Evolutionary conservation across 1,139 yeast species (phyloP).

Genomic region (Yamadazyma aaseri): DNA sequence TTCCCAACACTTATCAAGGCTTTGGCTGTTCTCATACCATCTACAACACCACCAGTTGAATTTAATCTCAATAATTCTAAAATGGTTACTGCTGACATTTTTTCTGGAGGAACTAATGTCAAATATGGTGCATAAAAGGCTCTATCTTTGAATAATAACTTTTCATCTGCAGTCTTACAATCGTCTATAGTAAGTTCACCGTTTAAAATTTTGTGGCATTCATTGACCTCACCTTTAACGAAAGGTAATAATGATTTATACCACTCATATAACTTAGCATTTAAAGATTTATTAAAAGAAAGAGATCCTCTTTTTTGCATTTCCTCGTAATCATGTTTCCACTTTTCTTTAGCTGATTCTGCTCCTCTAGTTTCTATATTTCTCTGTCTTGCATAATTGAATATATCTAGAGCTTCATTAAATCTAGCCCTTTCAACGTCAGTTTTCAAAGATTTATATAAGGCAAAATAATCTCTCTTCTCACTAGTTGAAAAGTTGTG

Average conservation of each 20-base stretch:
- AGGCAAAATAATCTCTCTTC: conserved; percentile 59
- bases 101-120: conserved; percentile 68
- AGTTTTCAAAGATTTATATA: conserved; percentile 51
- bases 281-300: conserved; percentile 57
- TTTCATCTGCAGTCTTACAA: conserved; percentile 25
- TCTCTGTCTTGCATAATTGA: conserved; percentile 74
- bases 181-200: conserved; percentile 18
- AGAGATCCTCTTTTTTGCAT: conserved; percentile 63
- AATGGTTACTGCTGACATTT: conserved; percentile 80
- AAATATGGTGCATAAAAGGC: conserved; percentile 78
- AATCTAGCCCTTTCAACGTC: conserved; percentile 56
- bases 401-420: conserved; percentile 62
- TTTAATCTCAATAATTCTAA: conserved; percentile 74
- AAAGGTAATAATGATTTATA: conserved; percentile 65
- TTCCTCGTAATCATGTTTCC: conserved; percentile 82
- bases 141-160: conserved; percentile 47
- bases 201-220: conserved; percentile 39
- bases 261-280: conserved; percentile 80
- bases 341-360: conserved; percentile 82
- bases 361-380: conserved; percentile 74
- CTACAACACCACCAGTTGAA: conserved; percentile 74
- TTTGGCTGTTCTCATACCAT: conserved; percentile 83
- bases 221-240: conserved; percentile 61
- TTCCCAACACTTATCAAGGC: conserved; percentile 81
- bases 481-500: conserved; percentile 34